phyloP scores from a whole-genome alignment of 192 early-diverging fungal species.

The Mortierella alpina region DNA sequence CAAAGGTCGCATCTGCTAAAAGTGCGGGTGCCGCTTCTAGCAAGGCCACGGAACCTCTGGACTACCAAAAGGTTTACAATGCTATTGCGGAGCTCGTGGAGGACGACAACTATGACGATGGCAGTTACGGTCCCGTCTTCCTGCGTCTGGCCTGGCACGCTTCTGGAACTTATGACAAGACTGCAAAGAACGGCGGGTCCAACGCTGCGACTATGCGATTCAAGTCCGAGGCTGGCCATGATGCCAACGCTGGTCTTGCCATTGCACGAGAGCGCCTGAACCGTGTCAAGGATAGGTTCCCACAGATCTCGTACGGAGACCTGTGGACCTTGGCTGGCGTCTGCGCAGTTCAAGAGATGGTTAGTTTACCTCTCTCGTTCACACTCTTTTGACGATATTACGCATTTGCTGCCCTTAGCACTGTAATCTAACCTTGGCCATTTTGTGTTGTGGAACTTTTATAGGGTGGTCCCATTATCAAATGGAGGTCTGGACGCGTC shows the following conservation, averaged over 20 bases:
- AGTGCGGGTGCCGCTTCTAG: slow-evolving; percentile 10
- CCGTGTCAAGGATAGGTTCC: slow-evolving; percentile 83
- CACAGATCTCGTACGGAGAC: slow-evolving; percentile 84
- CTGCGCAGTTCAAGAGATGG: slow-evolving; percentile 76
- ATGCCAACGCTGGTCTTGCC: slow-evolving; percentile 81
- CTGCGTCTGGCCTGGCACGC: slow-evolving; percentile 89
- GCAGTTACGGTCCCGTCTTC: slow-evolving; percentile 82
- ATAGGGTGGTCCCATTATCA: slow-evolving; percentile 77
- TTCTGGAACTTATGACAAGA: slow-evolving; percentile 80
- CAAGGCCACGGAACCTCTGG: slow-evolving; percentile 58
- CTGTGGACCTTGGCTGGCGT: slow-evolving; percentile 86
- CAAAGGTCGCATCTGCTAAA: background rate
- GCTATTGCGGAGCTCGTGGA: slow-evolving; percentile 81
- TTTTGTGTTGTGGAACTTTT: background rate
- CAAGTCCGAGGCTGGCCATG: slow-evolving; percentile 70
- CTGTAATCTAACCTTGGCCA: background rate
- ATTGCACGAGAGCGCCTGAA: slow-evolving; percentile 77
- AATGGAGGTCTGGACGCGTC: slow-evolving; percentile 79
- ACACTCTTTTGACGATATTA: too few relatives aligned
- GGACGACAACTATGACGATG: slow-evolving; percentile 83
- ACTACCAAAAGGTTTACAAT: slow-evolving; percentile 81
- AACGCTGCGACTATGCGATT: slow-evolving; percentile 85
- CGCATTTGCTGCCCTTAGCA: background rate
- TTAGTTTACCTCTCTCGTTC: slow-evolving; percentile 15
- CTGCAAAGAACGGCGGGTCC: slow-evolving; percentile 76